These are phyloP conservation scores for Heritiera fomes DNA, from an alignment of 345 rosid species.

Conservation along the genomic window DNA sequence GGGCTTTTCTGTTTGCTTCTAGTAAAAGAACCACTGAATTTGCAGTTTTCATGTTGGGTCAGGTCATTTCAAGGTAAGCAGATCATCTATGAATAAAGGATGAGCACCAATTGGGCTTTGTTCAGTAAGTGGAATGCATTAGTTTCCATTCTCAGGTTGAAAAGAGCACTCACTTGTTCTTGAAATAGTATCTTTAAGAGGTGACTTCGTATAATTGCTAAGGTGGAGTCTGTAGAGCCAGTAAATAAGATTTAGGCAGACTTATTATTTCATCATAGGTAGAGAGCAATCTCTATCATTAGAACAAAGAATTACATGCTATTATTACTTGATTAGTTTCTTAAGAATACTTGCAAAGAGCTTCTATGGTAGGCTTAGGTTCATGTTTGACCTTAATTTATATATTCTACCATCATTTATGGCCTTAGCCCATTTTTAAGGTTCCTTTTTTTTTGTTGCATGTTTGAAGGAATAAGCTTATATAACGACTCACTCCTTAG, in stretches of 20 bases:
- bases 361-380: background rate
- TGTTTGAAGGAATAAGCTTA: background rate
- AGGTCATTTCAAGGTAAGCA: background rate
- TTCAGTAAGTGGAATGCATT: background rate
- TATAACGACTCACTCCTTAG: background rate
- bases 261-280: background rate
- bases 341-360: background rate
- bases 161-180: conserved; percentile 1
- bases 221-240: background rate
- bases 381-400: background rate
- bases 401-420: background rate
- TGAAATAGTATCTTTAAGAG: background rate
- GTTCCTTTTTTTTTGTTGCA: background rate
- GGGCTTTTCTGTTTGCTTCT: background rate
- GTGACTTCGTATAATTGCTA: background rate
- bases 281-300: background rate
- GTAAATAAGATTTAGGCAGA: background rate
- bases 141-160: conserved; percentile 7
- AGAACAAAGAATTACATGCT: background rate
- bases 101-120: background rate
- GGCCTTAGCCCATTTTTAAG: background rate
- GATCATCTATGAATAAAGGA: background rate
- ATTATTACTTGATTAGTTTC: background rate
- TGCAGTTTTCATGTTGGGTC: background rate
- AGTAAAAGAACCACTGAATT: background rate